These are phyloP conservation scores for Sanghuangporus baumii DNA, from an alignment of 1,284 basidiomycete genomes.

Conservation along the genomic window DNA sequence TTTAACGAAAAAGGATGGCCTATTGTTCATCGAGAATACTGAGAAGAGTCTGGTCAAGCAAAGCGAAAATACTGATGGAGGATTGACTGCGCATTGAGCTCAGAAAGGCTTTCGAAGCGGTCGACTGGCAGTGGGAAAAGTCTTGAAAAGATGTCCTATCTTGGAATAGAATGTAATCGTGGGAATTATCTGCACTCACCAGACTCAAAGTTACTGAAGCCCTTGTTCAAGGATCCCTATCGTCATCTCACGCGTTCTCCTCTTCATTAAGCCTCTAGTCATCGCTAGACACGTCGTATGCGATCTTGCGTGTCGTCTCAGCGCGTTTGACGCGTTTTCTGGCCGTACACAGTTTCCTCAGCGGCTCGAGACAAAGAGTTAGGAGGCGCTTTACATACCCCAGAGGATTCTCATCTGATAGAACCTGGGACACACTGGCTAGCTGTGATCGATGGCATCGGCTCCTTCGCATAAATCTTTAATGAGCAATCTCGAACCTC, in stretches of 20 bases:
- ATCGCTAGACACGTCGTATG: not conserved
- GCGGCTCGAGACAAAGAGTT: not conserved
- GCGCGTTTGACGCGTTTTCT: constrained; percentile 10
- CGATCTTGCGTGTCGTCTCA: not conserved
- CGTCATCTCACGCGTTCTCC: not conserved
- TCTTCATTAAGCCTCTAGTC: not conserved
- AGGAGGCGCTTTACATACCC: not conserved
- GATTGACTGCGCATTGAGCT: too few species aligned
- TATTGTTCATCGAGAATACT: too few species aligned
- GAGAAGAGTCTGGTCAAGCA: too few species aligned
- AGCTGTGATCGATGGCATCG: constrained; percentile 2
- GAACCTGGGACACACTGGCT: not conserved
- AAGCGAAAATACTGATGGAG: too few species aligned
- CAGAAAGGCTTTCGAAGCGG: too few species aligned
- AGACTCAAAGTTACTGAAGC: not conserved
- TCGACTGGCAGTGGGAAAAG: too few species aligned
- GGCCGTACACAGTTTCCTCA: not conserved
- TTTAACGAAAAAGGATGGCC: too few species aligned
- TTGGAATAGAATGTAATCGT: not conserved
- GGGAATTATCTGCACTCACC: not conserved
- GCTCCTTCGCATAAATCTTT: constrained; percentile 6
- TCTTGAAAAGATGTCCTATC: too few species aligned
- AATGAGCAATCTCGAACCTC: constrained; percentile 7
- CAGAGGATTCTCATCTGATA: not conserved
- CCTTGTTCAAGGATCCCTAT: not conserved